These are phyloP conservation scores for Backusella tarrabulga DNA, from an alignment of 192 early-diverging fungal species.

Conservation along the genomic window DNA sequence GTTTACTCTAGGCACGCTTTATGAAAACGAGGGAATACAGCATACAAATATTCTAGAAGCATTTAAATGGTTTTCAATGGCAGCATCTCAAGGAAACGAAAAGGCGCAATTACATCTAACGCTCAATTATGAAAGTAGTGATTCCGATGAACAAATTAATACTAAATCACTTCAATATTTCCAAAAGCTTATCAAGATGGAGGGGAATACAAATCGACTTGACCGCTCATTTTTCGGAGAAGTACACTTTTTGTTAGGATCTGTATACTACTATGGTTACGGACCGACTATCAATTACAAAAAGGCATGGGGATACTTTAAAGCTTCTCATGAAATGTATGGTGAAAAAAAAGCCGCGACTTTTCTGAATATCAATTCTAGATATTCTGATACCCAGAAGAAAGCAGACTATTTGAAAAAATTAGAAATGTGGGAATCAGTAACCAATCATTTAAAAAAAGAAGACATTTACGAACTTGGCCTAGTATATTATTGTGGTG, in stretches of 20 bases:
- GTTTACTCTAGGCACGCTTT: no score
- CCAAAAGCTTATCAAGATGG: no score
- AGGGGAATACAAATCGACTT: neutral
- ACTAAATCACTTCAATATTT: neutral
- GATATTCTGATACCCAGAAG: no score
- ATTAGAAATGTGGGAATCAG: neutral
- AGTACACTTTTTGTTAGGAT: no score
- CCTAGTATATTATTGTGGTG: neutral
- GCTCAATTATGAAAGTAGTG: neutral
- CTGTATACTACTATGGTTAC: no score
- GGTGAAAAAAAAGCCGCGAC: no score
- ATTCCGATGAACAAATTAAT: neutral
- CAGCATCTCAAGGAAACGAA: neutral
- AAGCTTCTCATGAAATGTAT: no score
- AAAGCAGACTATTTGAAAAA: neutral
- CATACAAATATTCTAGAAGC: no score
- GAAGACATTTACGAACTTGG: neutral
- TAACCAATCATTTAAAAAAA: neutral
- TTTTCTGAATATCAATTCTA: neutral
- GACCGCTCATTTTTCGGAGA: neutral
- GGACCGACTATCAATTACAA: neutral
- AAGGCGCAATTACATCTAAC: neutral
- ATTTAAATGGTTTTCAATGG: neutral
- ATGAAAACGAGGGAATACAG: no score
- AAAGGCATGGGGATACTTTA: no score